Evolutionary conservation across 2,329 filamentous ascomycete species (phyloP).

Genomic region (Paecilomyces formosus): DNA sequence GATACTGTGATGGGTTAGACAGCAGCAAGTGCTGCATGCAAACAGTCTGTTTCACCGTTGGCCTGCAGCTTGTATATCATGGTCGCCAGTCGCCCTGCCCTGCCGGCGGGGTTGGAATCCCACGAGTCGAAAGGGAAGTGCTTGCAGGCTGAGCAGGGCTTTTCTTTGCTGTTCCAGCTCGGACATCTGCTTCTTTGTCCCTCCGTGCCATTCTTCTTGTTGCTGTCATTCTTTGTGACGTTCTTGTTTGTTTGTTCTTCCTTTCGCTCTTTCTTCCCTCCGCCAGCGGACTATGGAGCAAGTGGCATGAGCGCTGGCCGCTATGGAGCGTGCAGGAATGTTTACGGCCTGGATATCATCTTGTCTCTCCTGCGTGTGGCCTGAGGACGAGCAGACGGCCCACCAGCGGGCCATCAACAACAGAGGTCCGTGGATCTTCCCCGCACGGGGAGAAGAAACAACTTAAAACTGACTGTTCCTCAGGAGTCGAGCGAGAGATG

Average conservation of each 20-base stretch:
- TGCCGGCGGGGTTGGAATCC: background rate
- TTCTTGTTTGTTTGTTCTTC: background rate
- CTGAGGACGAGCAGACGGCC: slow-evolving; percentile 18
- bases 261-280: slow-evolving; percentile 1
- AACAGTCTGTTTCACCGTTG: background rate
- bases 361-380: slow-evolving; percentile 29
- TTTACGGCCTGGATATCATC: slow-evolving; percentile 33
- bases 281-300: slow-evolving; percentile 4
- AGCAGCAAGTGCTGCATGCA: background rate
- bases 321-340: slow-evolving; percentile 27
- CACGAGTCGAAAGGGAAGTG: background rate
- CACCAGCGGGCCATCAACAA: slow-evolving; percentile 15
- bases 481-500: slow-evolving; percentile 37
- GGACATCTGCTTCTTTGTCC: background rate
- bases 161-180: background rate
- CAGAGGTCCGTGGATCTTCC: slow-evolving; percentile 9
- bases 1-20: background rate
- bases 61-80: background rate
- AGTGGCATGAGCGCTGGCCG: slow-evolving; percentile 22
- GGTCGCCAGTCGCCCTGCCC: background rate
- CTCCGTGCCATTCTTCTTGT: background rate
- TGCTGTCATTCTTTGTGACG: background rate
- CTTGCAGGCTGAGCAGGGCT: background rate
- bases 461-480: background rate
- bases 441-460: background rate